A percentile compares a stretch with the other conserved stretches of the same genome.
Conservation (phyloP, 768 basidiomycete species). For the Suillus bovinus region DNA sequence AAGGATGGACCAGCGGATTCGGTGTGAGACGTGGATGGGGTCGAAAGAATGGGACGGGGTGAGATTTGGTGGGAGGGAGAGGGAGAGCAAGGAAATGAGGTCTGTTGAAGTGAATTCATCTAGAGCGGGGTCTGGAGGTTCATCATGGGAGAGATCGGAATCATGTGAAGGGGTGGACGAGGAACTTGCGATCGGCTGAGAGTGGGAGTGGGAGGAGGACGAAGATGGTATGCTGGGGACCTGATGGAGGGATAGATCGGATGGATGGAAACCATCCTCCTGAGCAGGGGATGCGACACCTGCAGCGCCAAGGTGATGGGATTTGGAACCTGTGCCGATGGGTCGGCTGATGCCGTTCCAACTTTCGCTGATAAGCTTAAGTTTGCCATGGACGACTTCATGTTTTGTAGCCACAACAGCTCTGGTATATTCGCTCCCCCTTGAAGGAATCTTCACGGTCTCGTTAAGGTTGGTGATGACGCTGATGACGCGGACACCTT, state of each 20-base stretch:
- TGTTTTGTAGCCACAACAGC: constrained; percentile 64
- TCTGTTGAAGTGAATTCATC: constrained; percentile 32
- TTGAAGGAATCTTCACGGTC: constrained; percentile 59
- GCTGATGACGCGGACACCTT: constrained; percentile 74
- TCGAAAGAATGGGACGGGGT: constrained; percentile 76
- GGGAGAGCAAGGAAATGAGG: constrained; percentile 57
- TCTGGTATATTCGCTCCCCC: constrained; percentile 59
- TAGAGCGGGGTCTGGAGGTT: not conserved
- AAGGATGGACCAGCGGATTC: constrained; percentile 77
- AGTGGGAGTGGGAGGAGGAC: constrained; percentile 12
- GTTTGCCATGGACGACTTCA: constrained; percentile 62
- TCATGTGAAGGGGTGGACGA: not conserved
- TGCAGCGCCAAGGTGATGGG: not conserved
- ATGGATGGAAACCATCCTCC: constrained; percentile 19
- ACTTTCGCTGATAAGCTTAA: constrained; percentile 36
- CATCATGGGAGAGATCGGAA: constrained; percentile 10
- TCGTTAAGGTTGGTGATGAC: constrained; percentile 76
- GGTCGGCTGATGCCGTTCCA: constrained; percentile 6
- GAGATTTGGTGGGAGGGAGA: constrained; percentile 57
- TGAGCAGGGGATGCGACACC: constrained; percentile 16
- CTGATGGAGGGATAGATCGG: constrained; percentile 17
- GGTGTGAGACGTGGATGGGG: constrained; percentile 76
- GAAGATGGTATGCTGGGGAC: constrained; percentile 18
- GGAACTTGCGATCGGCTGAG: constrained; percentile 2
- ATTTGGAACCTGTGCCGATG: not conserved